phyloP scores from a whole-genome alignment of 75 land plant species.

The Sequoiadendron giganteum region DNA sequence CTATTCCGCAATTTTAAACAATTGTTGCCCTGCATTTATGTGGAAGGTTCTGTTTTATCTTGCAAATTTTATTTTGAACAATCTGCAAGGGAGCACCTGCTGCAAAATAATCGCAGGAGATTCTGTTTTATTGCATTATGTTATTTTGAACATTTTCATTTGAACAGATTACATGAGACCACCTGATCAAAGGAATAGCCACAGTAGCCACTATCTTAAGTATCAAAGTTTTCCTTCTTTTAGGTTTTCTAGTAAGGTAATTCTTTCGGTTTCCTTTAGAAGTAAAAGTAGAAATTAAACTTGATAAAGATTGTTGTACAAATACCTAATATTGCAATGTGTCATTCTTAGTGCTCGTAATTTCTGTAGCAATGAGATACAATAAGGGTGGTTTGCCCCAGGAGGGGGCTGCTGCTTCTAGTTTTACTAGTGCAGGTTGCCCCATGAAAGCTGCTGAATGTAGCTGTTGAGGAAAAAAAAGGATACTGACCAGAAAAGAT shows the following conservation, averaged over 20 bases:
- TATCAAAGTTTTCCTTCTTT: no score
- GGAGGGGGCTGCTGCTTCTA: neutral
- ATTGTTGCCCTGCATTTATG: neutral
- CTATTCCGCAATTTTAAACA: neutral
- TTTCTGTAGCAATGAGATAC: no score
- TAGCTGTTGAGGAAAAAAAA: neutral
- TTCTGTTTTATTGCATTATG: no score
- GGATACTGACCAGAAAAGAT: neutral
- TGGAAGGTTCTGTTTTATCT: neutral
- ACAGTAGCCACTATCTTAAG: neutral
- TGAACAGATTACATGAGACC: neutral
- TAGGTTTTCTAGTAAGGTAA: neutral
- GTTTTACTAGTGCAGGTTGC: neutral
- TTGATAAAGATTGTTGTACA: no score
- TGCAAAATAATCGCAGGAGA: neutral
- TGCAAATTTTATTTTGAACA: neutral
- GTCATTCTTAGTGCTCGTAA: no score
- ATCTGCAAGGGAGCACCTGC: neutral
- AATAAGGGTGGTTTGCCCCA: neutral
- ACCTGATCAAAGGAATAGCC: neutral
- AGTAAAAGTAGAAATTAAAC: no score
- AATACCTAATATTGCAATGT: neutral
- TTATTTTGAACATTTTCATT: neutral
- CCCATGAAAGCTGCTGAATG: neutral
- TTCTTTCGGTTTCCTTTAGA: neutral